Conservation (phyloP, 192 early-diverging fungal species). For the Backusella sp. region DNA sequence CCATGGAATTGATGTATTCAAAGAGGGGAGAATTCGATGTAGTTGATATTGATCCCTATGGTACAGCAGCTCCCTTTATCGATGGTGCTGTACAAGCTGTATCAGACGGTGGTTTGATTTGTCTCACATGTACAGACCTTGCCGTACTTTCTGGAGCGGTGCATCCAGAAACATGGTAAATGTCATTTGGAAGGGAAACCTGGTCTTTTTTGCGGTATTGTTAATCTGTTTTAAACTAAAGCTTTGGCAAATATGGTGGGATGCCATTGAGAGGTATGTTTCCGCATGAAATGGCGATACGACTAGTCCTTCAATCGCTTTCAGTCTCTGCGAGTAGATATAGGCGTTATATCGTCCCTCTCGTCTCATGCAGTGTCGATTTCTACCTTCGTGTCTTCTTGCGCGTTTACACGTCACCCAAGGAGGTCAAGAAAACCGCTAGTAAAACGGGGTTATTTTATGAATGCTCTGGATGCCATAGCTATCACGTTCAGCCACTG, state of each 20-base stretch:
- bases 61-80: slow-evolving; percentile 91
- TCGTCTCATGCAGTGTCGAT: slow-evolving; percentile 94
- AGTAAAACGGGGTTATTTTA: slow-evolving; percentile 84
- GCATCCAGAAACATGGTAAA: slow-evolving; percentile 75
- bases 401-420: slow-evolving; percentile 73
- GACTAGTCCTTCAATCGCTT: slow-evolving; percentile 82
- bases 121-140: slow-evolving; percentile 98
- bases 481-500: slow-evolving; percentile 70
- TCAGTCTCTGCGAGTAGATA: slow-evolving; percentile 84
- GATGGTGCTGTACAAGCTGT: slow-evolving; percentile 94
- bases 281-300: slow-evolving; percentile 93
- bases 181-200: neutral
- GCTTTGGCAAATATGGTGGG: slow-evolving; percentile 93
- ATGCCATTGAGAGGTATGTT: slow-evolving; percentile 85
- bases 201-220: neutral
- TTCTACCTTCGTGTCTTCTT: slow-evolving; percentile 98
- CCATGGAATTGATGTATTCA: slow-evolving; percentile 76
- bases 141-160: slow-evolving; percentile 90
- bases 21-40: slow-evolving; percentile 72
- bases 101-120: slow-evolving; percentile 81
- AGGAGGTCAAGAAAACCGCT: slow-evolving; percentile 71
- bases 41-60: slow-evolving; percentile 96
- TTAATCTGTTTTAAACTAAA: slow-evolving; percentile 15
- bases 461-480: slow-evolving; percentile 81
- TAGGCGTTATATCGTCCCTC: slow-evolving; percentile 79